A percentile compares a stretch with the other conserved stretches of the same genome.
These are phyloP conservation scores for Russula emetica DNA, from an alignment of 768 basidiomycete genomes.

Conservation along the genomic window DNA sequence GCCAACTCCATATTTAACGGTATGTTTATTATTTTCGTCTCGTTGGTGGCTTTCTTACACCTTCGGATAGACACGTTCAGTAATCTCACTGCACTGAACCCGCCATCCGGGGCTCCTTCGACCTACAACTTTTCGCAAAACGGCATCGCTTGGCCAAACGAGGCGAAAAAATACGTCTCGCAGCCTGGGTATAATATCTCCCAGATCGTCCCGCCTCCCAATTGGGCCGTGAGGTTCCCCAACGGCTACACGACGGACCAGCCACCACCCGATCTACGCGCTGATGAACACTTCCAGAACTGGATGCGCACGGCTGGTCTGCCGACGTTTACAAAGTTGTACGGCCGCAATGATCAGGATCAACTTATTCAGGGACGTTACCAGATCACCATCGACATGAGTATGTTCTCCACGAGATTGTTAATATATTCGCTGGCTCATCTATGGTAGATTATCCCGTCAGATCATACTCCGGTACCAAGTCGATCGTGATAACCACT, in stretches of 20 bases:
- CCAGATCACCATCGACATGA: conserved; percentile 69
- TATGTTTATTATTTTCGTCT: conserved; percentile 34
- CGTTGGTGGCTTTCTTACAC: neutral
- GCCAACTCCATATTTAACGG: conserved; percentile 98
- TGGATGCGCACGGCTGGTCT: conserved; percentile 99
- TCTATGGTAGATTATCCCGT: conserved; percentile 75
- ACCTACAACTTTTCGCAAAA: conserved; percentile 69
- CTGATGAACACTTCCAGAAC: conserved; percentile 93
- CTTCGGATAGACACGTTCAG: conserved; percentile 67
- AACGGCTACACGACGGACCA: conserved; percentile 61
- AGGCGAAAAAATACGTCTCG: conserved; percentile 81
- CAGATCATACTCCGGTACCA: conserved; percentile 84
- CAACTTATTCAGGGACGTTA: conserved; percentile 71
- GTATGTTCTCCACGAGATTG: conserved; percentile 45
- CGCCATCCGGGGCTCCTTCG: conserved; percentile 41
- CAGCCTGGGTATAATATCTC: conserved; percentile 58
- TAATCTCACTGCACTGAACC: conserved; percentile 54
- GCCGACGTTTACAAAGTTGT: conserved; percentile 95
- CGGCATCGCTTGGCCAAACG: conserved; percentile 95
- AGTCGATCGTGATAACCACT: conserved; percentile 94
- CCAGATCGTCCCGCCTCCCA: conserved; percentile 85
- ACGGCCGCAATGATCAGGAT: conserved; percentile 82
- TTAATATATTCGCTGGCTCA: neutral
- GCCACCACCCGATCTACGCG: conserved; percentile 66
- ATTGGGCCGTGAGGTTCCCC: conserved; percentile 76